Conservation (phyloP, 2,329 filamentous ascomycete genomes). For the Aaosphaeria pasadenensis region DNA sequence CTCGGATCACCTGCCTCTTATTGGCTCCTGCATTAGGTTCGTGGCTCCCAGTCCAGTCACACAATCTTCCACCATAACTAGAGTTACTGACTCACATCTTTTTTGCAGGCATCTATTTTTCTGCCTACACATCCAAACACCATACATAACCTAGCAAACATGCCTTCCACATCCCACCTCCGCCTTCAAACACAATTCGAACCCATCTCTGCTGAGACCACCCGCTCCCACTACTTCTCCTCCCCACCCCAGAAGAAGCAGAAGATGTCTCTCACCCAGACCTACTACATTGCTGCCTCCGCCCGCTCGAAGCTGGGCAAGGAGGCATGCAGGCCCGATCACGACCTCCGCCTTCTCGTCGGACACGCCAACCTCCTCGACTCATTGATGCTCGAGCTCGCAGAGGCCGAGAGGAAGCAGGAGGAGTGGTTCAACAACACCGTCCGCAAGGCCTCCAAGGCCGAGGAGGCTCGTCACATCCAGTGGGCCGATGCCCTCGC, state of each 20-base stretch:
- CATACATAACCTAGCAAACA: slow-evolving; percentile 22
- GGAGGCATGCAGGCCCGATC: slow-evolving; percentile 86
- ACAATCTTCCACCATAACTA: slow-evolving; percentile 36
- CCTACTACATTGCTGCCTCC: slow-evolving; percentile 97
- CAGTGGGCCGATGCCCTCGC: slow-evolving; percentile 82
- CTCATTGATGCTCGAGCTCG: slow-evolving; percentile 85
- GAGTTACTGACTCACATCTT: slow-evolving; percentile 48
- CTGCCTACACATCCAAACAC: slow-evolving; percentile 14
- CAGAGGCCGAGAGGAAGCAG: slow-evolving; percentile 91
- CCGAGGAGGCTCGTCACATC: slow-evolving; percentile 66
- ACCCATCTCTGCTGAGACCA: slow-evolving; percentile 44
- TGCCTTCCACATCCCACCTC: slow-evolving; percentile 49
- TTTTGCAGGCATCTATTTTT: slow-evolving; percentile 25
- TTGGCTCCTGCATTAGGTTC: slow-evolving; percentile 31
- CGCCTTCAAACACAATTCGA: slow-evolving; percentile 47
- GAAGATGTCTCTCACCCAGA: slow-evolving; percentile 97
- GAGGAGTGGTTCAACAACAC: slow-evolving; percentile 98
- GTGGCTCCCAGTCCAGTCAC: slow-evolving; percentile 23
- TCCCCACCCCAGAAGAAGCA: slow-evolving; percentile 57
- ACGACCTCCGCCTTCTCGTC: slow-evolving; percentile 91
- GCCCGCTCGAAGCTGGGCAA: slow-evolving; percentile 92
- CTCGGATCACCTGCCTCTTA: slow-evolving; percentile 34
- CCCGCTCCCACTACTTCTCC: slow-evolving; percentile 41
- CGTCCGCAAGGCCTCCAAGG: slow-evolving; percentile 68
- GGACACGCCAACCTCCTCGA: slow-evolving; percentile 98